Evolutionary conservation across 2,329 filamentous ascomycete species (phyloP).

Genomic region (Aspergillus viridinutans): DNA sequence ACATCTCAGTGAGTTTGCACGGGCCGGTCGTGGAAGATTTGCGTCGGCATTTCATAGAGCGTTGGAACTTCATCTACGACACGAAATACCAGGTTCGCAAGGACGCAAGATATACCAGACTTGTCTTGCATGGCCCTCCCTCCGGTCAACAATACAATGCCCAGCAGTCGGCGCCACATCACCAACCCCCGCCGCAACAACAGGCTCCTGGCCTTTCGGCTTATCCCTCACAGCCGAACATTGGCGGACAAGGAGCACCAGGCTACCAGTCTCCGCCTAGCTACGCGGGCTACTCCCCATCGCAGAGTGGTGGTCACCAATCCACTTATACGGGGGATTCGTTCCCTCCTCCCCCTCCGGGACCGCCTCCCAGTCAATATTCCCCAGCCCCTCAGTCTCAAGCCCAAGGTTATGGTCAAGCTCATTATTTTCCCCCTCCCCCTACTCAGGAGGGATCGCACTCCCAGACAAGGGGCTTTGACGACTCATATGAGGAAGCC

Average conservation of each 20-base stretch:
- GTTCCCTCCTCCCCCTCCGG: slow-evolving; percentile 38
- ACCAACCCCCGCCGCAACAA: slow-evolving; percentile 14
- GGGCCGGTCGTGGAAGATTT: slow-evolving; percentile 74
- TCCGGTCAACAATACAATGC: slow-evolving; percentile 7
- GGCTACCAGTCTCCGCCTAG: slow-evolving; percentile 5
- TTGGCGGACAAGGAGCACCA: neutral
- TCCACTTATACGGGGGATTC: slow-evolving; percentile 31
- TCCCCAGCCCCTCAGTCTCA: slow-evolving; percentile 5
- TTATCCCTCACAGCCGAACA: neutral
- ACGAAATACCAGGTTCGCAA: slow-evolving; percentile 69
- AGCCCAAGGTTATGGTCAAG: slow-evolving; percentile 22
- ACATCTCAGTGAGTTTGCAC: slow-evolving; percentile 71
- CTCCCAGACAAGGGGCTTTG: slow-evolving; percentile 30
- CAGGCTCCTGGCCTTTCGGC: neutral
- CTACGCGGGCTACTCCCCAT: slow-evolving; percentile 8
- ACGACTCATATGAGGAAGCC: slow-evolving; percentile 32
- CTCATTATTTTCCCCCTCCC: slow-evolving; percentile 42
- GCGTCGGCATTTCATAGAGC: slow-evolving; percentile 71
- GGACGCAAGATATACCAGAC: slow-evolving; percentile 46
- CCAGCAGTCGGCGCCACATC: slow-evolving; percentile 4
- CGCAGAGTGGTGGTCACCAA: slow-evolving; percentile 12
- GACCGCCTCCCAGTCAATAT: slow-evolving; percentile 25
- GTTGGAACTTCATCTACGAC: slow-evolving; percentile 88
- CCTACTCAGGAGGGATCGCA: slow-evolving; percentile 30
- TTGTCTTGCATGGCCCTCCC: slow-evolving; percentile 30